Conservation (phyloP, 164 flowering plant genomes). For the Chimonanthus salicifolius region DNA sequence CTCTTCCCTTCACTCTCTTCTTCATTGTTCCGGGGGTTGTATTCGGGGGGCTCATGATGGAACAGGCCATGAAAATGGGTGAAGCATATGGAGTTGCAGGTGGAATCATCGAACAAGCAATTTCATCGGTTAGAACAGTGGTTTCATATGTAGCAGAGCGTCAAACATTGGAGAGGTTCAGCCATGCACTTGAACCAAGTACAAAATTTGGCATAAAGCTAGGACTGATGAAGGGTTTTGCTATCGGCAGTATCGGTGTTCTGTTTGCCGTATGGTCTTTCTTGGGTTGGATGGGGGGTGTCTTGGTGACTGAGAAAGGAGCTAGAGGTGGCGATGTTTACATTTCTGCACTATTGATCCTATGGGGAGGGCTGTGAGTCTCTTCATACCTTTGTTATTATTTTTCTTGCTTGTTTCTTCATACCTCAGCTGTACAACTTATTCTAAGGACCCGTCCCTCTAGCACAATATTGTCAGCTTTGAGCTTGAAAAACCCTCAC, state of each 20-base stretch:
- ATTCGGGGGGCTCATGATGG: slow-evolving; percentile 27
- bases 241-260: slow-evolving; percentile 50
- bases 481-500: too few relatives aligned
- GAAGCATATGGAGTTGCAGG: slow-evolving; percentile 47
- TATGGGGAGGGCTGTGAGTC: slow-evolving; percentile 49
- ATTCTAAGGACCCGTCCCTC: too few relatives aligned
- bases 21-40: slow-evolving; percentile 28
- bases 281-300: slow-evolving; percentile 39
- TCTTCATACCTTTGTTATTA: too few relatives aligned
- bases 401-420: background rate
- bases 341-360: slow-evolving; percentile 23
- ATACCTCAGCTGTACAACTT: too few relatives aligned
- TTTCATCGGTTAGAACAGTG: slow-evolving; percentile 50
- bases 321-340: slow-evolving; percentile 43
- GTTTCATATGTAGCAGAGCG: slow-evolving; percentile 46
- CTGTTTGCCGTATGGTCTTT: slow-evolving; percentile 44
- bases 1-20: slow-evolving; percentile 35
- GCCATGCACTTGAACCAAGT: slow-evolving; percentile 28
- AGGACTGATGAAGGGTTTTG: slow-evolving; percentile 43
- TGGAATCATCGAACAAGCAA: slow-evolving; percentile 47
- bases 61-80: slow-evolving; percentile 20
- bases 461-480: too few relatives aligned
- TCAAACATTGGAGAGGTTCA: slow-evolving; percentile 28
- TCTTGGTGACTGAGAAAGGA: slow-evolving; percentile 36
- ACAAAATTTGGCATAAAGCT: slow-evolving; percentile 38